Evolutionary conservation across 345 rosid genomes (phyloP), one percentile per base, ranked within the genome.

Genomic region (Linum tenue): DNA sequence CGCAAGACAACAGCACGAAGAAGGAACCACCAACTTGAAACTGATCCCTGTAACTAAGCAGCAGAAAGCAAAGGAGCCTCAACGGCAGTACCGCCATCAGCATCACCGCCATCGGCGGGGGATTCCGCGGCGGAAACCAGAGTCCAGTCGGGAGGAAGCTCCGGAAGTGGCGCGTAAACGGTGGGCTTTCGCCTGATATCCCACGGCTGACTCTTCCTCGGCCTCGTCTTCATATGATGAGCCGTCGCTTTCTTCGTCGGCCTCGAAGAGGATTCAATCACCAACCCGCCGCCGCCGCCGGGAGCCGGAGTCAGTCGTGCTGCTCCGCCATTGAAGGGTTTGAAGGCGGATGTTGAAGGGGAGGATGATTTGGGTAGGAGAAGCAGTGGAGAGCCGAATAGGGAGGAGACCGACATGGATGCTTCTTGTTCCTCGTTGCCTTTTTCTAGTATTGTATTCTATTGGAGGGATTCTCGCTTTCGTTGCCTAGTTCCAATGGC

Each of bases 21-120:
- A 22, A 16, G n/a, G 60, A 63, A 65, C 72, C 72, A 80, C 61
- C 74, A 75, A 70, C 68, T 67, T 6, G 70, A n/a, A 67, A 39
- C 12, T 40, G 75, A 75, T n/a, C 75, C 62, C 72, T 65, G 43
- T 2, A 55, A 9, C 61, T 59, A 59, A 50, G 69, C 11, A 60
- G 63, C 59, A 60, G 70, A 16, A 70, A 76, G 50, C 70, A 53
- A 39, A 62, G 58, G 67, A 51, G 55, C 53, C 60, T 16, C 61
- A 55, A 66, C n/a, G 15, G n/a, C 65, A 62, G 50, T 16, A 37
- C 31, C 60, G 17, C 36, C 39, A 56, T 35, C 67, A 62, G 4
- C 60, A 31, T 14, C 59, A 15, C 50, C 70, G 9, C 16, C 53
- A 10, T 36, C 69, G 3, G 37, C 37, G 58, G 62, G 3, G n/a